Evolutionary conservation across 2,329 filamentous ascomycete species (phyloP).

Genomic region (Trichoderma sp.): DNA sequence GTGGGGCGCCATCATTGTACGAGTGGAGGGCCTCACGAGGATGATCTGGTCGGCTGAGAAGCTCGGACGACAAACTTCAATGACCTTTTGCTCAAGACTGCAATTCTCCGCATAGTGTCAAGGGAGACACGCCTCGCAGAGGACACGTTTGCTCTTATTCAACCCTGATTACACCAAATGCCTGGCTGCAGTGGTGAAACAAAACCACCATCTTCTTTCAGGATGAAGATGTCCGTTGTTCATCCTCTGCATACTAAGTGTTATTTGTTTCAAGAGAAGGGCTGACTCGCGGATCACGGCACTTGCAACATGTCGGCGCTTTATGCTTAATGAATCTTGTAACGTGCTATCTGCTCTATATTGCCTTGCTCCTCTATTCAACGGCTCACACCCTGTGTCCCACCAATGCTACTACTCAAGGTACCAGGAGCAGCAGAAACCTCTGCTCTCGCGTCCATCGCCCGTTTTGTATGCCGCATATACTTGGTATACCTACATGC

Average conservation of each 20-base stretch:
- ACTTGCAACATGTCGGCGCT: background rate
- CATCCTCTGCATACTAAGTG: background rate
- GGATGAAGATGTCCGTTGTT: background rate
- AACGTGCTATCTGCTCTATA: background rate
- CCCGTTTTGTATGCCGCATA: background rate
- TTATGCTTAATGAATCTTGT: background rate
- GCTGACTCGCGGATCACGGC: background rate
- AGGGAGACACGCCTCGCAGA: background rate
- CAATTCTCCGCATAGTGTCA: background rate
- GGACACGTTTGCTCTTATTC: background rate
- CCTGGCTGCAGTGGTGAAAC: background rate
- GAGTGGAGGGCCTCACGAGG: background rate
- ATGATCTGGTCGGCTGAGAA: conserved; percentile 1
- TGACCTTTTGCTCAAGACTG: background rate
- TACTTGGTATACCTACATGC: background rate
- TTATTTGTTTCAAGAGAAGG: background rate
- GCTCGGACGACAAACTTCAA: background rate
- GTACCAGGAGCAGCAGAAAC: background rate
- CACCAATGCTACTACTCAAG: background rate
- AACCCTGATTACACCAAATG: background rate
- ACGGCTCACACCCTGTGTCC: background rate
- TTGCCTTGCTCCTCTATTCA: background rate
- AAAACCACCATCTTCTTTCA: background rate
- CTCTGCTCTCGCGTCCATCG: background rate
- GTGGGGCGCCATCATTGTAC: background rate